Evolutionary conservation across 1,284 basidiomycete genomes (phyloP).

Genomic region (Cryptococcus maquisensis): DNA sequence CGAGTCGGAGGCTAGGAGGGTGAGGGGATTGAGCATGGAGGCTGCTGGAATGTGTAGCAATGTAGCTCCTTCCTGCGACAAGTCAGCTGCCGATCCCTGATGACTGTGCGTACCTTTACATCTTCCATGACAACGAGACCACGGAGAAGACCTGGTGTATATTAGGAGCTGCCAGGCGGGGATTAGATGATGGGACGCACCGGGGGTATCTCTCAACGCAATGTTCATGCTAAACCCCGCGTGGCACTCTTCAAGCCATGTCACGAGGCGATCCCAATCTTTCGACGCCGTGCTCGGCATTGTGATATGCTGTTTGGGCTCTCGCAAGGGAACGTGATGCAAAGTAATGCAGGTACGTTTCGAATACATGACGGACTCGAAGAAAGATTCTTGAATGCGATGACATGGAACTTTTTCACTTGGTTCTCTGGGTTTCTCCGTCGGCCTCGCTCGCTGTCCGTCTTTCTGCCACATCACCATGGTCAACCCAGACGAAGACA

Average conservation of each 20-base stretch:
- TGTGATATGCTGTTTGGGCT: neutral
- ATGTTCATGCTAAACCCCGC: conserved; percentile 13
- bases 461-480: conserved; percentile 15
- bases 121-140: conserved; percentile 61
- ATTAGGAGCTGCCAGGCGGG: too few species aligned
- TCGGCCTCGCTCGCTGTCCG: neutral
- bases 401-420: neutral
- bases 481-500: conserved; percentile 76
- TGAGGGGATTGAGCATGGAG: conserved; percentile 66
- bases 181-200: conserved; percentile 3
- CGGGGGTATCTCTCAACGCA: conserved; percentile 12
- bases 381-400: too few species aligned
- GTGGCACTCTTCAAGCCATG: conserved; percentile 2
- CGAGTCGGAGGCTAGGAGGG: conserved; percentile 48
- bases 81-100: neutral
- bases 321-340: too few species aligned
- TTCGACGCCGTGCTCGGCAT: neutral
- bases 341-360: too few species aligned
- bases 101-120: conserved; percentile 50
- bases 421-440: neutral
- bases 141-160: conserved; percentile 58
- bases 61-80: conserved; percentile 53
- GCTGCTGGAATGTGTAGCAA: conserved; percentile 65
- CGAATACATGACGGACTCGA: too few species aligned
- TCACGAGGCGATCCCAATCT: neutral